Evolutionary conservation across 2,329 filamentous ascomycete genomes (phyloP).

Genomic region (Fusarium continuum): DNA sequence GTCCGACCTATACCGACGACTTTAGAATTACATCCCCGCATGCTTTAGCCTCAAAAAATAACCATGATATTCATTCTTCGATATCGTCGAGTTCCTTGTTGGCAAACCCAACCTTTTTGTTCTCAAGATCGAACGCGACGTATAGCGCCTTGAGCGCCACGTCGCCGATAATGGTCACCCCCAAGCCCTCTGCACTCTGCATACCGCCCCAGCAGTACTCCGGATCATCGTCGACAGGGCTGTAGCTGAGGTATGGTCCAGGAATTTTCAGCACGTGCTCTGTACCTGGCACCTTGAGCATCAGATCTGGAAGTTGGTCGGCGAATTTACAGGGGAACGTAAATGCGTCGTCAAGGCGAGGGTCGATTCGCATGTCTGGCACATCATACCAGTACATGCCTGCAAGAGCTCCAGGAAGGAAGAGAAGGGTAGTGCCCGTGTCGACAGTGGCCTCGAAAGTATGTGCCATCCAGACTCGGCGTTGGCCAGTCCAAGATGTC

Average conservation of each 20-base stretch:
- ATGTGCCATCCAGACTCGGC: constrained; percentile 61
- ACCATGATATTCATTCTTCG: constrained; percentile 7
- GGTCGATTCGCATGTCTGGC: constrained; percentile 59
- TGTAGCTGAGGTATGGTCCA: constrained; percentile 65
- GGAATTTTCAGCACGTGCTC: constrained; percentile 62
- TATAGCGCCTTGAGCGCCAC: constrained; percentile 82
- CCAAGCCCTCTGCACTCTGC: constrained; percentile 61
- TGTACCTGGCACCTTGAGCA: constrained; percentile 61
- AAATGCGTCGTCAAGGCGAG: constrained; percentile 56
- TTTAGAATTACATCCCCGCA: constrained; percentile 9
- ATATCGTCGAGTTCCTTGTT: constrained; percentile 51
- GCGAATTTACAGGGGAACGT: constrained; percentile 65
- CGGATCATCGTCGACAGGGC: constrained; percentile 57
- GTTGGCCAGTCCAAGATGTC: constrained; percentile 53
- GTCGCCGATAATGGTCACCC: constrained; percentile 77
- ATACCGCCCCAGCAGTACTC: constrained; percentile 79
- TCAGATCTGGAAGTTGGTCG: constrained; percentile 65
- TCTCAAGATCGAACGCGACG: constrained; percentile 72
- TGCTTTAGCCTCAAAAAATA: neutral
- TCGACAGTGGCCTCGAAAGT: constrained; percentile 67
- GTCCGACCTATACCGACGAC: neutral
- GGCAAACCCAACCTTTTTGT: constrained; percentile 54
- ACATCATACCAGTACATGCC: constrained; percentile 68
- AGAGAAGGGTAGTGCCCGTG: constrained; percentile 74
- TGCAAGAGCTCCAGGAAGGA: constrained; percentile 66